Conservation (phyloP, 2,329 filamentous ascomycete genomes). For the Rhexocercosporidium sp. region DNA sequence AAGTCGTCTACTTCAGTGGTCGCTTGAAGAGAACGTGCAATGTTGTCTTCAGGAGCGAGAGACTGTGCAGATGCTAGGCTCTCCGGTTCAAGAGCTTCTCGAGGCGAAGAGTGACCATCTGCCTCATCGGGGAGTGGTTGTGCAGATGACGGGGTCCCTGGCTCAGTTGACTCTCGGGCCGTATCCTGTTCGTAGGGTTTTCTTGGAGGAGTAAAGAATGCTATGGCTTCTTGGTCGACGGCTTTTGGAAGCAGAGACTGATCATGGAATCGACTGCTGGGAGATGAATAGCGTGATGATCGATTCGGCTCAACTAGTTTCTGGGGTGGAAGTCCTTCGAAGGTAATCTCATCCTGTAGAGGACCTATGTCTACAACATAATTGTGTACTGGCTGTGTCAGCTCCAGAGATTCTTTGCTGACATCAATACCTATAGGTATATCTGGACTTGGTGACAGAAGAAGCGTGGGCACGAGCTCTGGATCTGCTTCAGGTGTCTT, state of each 20-base stretch:
- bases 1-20: too few species aligned
- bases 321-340: too few species aligned
- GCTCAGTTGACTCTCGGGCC: background rate
- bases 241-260: background rate
- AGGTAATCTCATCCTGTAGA: background rate
- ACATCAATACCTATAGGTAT: background rate
- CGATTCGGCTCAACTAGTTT: background rate
- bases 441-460: conserved; percentile 2
- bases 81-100: background rate
- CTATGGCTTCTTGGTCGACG: background rate
- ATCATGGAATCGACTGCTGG: background rate
- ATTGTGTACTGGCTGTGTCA: background rate
- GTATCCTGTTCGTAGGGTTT: background rate
- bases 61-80: background rate
- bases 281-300: background rate
- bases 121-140: background rate
- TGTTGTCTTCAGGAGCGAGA: background rate
- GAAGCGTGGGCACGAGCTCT: background rate
- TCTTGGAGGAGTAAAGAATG: background rate
- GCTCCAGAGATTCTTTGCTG: background rate
- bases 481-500: background rate
- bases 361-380: too few species aligned
- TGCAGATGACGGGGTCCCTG: background rate
- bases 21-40: background rate
- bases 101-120: background rate